phyloP scores from a whole-genome alignment of 2,329 filamentous ascomycete species.

The Claviceps arundinis region DNA sequence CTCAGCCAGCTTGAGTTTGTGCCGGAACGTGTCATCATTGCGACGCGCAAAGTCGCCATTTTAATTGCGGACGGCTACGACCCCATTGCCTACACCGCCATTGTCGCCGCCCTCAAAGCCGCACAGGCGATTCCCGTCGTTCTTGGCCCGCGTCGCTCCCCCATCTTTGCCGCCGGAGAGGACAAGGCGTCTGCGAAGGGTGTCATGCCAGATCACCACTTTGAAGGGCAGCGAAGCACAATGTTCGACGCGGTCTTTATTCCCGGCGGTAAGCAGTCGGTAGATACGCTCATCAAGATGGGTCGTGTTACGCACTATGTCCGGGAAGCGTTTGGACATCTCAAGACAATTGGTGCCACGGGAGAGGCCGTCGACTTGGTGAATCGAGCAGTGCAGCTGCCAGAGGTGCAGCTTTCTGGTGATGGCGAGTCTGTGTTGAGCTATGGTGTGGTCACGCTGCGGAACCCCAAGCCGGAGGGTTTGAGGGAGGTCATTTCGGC shows the following conservation, averaged over 20 bases:
- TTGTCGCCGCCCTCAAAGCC: conserved; percentile 49
- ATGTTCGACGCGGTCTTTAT: conserved; percentile 73
- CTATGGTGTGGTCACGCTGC: conserved; percentile 66
- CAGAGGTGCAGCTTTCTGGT: conserved; percentile 27
- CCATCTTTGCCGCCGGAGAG: conserved; percentile 49
- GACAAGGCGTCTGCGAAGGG: conserved; percentile 38
- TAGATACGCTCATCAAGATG: conserved; percentile 50
- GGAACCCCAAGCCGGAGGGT: conserved; percentile 36
- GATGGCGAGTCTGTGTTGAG: conserved; percentile 42
- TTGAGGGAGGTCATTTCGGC: conserved; percentile 50
- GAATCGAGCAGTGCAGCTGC: conserved; percentile 29
- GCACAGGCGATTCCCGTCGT: conserved; percentile 56
- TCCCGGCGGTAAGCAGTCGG: conserved; percentile 53
- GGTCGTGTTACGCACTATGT: conserved; percentile 67
- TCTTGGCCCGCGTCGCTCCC: conserved; percentile 55
- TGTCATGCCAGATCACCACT: conserved; percentile 59
- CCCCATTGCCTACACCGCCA: conserved; percentile 45
- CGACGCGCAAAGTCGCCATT: conserved; percentile 58
- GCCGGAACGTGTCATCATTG: conserved; percentile 52
- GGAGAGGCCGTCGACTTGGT: conserved; percentile 59
- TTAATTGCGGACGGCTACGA: conserved; percentile 71
- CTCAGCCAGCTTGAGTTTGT: conserved; percentile 58
- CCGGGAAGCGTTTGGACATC: conserved; percentile 67
- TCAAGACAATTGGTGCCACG: conserved; percentile 66
- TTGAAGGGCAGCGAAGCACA: conserved; percentile 66